Conservation (phyloP, 306 rosid species). For the Quercus robur region DNA sequence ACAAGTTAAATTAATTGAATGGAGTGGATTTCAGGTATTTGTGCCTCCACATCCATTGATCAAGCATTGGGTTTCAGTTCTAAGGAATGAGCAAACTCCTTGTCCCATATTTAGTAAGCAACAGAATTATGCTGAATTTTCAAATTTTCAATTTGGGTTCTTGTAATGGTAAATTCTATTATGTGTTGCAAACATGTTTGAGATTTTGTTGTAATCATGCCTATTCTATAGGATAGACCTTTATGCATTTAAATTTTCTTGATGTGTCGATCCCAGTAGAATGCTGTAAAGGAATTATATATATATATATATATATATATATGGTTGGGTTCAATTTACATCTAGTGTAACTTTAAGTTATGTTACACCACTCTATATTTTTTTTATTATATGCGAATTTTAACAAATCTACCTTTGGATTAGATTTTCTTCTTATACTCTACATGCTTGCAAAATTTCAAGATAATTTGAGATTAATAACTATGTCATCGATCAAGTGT, state of each 20-base stretch:
- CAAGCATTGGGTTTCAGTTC: conserved; percentile 96
- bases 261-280: neutral
- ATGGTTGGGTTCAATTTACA: too few species aligned
- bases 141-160: neutral
- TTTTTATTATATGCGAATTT: too few species aligned
- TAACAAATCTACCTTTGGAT: too few species aligned
- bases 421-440: too few species aligned
- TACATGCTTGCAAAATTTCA: too few species aligned
- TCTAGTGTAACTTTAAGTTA: too few species aligned
- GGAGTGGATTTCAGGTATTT: conserved; percentile 49
- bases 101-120: conserved; percentile 81
- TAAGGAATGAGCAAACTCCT: conserved; percentile 89
- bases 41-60: conserved; percentile 94
- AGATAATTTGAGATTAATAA: too few species aligned
- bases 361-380: too few species aligned
- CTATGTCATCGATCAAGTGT: too few species aligned
- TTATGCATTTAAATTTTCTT: neutral
- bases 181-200: neutral
- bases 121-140: neutral
- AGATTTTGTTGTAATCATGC: neutral
- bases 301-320: too few species aligned
- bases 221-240: neutral
- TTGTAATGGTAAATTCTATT: neutral
- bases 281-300: neutral
- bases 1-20: conserved; percentile 7